Conservation (phyloP, 306 rosid genomes). For the Ormosia semicastrata region DNA sequence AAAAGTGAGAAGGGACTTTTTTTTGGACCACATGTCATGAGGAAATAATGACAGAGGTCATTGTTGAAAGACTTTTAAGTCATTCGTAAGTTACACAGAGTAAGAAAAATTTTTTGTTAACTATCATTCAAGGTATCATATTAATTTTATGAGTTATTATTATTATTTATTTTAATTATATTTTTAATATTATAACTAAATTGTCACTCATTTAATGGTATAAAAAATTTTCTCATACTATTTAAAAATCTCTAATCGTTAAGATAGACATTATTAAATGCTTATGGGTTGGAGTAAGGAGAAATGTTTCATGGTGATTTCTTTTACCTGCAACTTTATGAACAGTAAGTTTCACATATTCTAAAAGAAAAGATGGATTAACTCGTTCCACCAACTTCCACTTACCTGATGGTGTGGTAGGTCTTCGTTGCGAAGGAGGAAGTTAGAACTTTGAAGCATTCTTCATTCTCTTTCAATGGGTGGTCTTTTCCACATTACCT, state of each 20-base stretch:
- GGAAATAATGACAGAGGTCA: neutral
- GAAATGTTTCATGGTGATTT: neutral
- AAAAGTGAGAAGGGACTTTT: neutral
- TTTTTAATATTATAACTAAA: too few species aligned
- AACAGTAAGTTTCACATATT: neutral
- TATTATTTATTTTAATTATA: too few species aligned
- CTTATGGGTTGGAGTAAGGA: neutral
- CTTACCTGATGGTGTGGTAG: neutral
- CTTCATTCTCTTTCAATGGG: neutral
- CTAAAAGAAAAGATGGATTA: conserved; percentile 14
- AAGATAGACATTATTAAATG: neutral
- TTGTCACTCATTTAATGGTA: too few species aligned
- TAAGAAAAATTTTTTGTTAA: too few species aligned
- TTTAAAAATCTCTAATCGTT: too few species aligned
- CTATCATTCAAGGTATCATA: too few species aligned
- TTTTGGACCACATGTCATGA: neutral
- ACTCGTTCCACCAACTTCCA: conserved; percentile 25
- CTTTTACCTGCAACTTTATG: neutral
- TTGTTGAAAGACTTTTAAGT: neutral
- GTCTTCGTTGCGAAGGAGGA: neutral
- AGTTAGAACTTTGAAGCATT: neutral
- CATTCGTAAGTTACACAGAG: neutral
- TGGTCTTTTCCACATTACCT: too few species aligned
- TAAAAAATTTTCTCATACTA: too few species aligned
- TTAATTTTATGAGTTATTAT: too few species aligned